A percentile compares a stretch with the other conserved stretches of the same genome.
Conservation (phyloP, 192 early-diverging fungal genomes). For the Dimargaris xerosporica region DNA sequence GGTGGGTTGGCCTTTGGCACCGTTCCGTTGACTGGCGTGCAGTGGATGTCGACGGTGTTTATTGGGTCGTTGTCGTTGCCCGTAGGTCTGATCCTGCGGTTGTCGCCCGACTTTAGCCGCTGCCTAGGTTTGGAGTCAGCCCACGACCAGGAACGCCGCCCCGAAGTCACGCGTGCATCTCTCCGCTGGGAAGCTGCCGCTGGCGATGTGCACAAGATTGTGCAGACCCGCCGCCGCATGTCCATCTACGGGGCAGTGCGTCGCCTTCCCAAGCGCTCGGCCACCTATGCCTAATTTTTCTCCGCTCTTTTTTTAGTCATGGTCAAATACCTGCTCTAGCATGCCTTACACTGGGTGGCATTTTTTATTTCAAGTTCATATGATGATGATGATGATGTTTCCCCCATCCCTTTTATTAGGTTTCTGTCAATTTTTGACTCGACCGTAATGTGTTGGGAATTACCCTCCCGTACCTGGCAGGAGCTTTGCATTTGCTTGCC, state of each 20-base stretch:
- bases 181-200: conserved; percentile 4
- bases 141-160: conserved; percentile 23
- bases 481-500: no score
- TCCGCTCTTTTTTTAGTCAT: no score
- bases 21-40: conserved; percentile 37
- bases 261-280: neutral
- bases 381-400: no score
- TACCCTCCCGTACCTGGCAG: no score
- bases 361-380: no score
- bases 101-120: conserved; percentile 54
- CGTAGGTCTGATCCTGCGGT: conserved; percentile 55
- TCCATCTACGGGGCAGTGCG: neutral
- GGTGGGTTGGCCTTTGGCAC: conserved; percentile 77
- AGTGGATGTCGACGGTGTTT: conserved; percentile 74
- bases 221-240: neutral
- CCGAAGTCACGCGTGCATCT: conserved; percentile 3
- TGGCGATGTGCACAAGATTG: neutral
- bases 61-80: conserved; percentile 68
- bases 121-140: conserved; percentile 33
- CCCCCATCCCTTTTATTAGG: no score
- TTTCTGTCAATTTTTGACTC: no score
- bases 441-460: no score
- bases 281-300: conserved; percentile 1
- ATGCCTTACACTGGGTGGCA: no score
- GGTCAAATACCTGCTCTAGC: no score